Evolutionary conservation across 768 basidiomycete species (phyloP).

Genomic region (Russula sp.): DNA sequence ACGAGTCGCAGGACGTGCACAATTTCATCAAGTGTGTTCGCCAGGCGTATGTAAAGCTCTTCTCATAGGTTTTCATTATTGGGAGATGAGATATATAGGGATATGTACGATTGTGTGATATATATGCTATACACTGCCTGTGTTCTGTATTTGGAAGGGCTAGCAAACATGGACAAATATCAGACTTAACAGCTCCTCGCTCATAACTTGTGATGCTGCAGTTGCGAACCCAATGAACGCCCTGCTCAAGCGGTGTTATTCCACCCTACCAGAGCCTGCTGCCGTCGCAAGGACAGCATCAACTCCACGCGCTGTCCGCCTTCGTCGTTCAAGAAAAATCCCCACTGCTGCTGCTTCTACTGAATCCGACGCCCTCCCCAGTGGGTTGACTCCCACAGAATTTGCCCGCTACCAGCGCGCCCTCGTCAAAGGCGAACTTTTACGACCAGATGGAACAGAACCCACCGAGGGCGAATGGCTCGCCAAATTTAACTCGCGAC

Average conservation of each 20-base stretch:
- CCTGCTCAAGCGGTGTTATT: constrained; percentile 36
- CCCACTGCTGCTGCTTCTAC: constrained; percentile 26
- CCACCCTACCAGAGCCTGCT: constrained; percentile 35
- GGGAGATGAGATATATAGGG: neutral
- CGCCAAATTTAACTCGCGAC: constrained; percentile 44
- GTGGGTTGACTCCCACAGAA: constrained; percentile 62
- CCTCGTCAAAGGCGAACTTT: constrained; percentile 45
- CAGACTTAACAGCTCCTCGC: neutral
- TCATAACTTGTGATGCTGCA: neutral
- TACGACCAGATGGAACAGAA: constrained; percentile 26
- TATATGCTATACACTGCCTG: too few relatives aligned
- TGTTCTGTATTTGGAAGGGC: neutral
- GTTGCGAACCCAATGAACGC: constrained; percentile 28
- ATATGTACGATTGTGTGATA: neutral
- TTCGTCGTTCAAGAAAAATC: constrained; percentile 51
- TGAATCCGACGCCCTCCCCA: constrained; percentile 42
- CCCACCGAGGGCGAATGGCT: constrained; percentile 55
- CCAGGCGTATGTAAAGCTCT: constrained; percentile 39
- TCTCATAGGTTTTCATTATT: constrained; percentile 20
- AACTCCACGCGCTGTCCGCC: constrained; percentile 64
- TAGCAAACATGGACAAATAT: constrained; percentile 5
- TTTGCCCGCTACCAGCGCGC: constrained; percentile 53
- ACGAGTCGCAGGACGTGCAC: constrained; percentile 61
- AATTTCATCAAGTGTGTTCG: constrained; percentile 63
- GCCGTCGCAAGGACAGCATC: constrained; percentile 55